Evolutionary conservation across 2,329 filamentous ascomycete species (phyloP).

Genomic region (Cladophialophora carrionii): DNA sequence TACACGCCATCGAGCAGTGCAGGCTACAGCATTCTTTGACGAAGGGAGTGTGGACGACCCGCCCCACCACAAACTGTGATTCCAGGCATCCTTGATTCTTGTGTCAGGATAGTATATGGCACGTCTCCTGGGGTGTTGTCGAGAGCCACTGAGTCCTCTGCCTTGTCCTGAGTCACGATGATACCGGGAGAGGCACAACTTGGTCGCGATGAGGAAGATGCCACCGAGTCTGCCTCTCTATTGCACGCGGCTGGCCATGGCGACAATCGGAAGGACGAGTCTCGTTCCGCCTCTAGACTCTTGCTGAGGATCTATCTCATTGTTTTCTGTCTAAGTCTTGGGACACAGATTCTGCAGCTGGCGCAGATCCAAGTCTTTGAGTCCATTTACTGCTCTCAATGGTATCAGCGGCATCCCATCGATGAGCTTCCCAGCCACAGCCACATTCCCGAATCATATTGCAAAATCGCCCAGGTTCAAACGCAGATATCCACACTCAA

Average conservation of each 20-base stretch:
- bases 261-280: background rate
- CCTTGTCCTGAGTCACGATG: conserved; percentile 7
- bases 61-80: background rate
- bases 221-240: background rate
- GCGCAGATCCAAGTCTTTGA: conserved; percentile 56
- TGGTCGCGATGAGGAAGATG: conserved; percentile 2
- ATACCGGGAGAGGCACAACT: background rate
- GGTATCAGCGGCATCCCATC: conserved; percentile 50
- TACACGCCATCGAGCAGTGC: background rate
- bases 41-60: background rate
- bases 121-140: background rate
- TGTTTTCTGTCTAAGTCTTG: conserved; percentile 51
- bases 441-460: conserved; percentile 53
- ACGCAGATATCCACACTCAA: conserved; percentile 56
- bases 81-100: conserved; percentile 9
- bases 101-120: background rate
- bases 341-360: conserved; percentile 50
- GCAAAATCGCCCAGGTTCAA: conserved; percentile 56
- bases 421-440: conserved; percentile 49
- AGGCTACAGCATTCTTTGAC: conserved; percentile 6
- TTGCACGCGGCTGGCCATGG: background rate
- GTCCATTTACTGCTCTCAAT: conserved; percentile 53
- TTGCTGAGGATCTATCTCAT: conserved; percentile 45
- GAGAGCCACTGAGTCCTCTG: background rate
- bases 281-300: background rate